Percentiles rank a stretch among this genome's conserved stretches.
Evolutionary conservation across 2,329 filamentous ascomycete genomes (phyloP).

Genomic region (Fusarium illudens): DNA sequence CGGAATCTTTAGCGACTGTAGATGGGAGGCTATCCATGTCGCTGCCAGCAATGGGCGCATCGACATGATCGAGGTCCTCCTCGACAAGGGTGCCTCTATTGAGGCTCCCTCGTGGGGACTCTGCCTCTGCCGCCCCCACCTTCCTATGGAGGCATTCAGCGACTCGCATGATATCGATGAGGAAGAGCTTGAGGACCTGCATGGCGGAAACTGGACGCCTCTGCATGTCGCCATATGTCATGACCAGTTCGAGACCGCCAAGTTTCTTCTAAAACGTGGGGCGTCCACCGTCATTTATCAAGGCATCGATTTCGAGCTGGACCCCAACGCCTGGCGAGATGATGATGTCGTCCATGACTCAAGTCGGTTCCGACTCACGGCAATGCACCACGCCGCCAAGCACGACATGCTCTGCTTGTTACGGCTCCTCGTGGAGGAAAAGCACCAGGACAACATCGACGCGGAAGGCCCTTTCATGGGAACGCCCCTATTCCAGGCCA

Average conservation of each 20-base stretch:
- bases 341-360: constrained; percentile 30
- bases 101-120: constrained; percentile 41
- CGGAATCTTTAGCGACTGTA: constrained; percentile 42
- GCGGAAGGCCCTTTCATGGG: constrained; percentile 41
- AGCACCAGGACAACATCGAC: constrained; percentile 31
- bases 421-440: constrained; percentile 28
- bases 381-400: constrained; percentile 40
- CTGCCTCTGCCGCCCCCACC: constrained; percentile 40
- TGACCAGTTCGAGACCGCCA: constrained; percentile 36
- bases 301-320: constrained; percentile 39
- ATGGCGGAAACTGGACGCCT: constrained; percentile 42
- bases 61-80: constrained; percentile 40
- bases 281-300: constrained; percentile 40
- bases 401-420: constrained; percentile 32
- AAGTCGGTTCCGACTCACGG: constrained; percentile 37
- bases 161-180: constrained; percentile 40
- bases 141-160: constrained; percentile 39
- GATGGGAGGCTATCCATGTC: constrained; percentile 41
- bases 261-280: constrained; percentile 34
- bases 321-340: constrained; percentile 32
- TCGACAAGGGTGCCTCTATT: constrained; percentile 36
- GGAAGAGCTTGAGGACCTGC: constrained; percentile 40
- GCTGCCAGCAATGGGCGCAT: constrained; percentile 41
- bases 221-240: constrained; percentile 42
- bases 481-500: constrained; percentile 40